Base-by-base conservation (phyloP, 2,329 filamentous ascomycete genomes). In the Aspergillus sp. region DNA sequence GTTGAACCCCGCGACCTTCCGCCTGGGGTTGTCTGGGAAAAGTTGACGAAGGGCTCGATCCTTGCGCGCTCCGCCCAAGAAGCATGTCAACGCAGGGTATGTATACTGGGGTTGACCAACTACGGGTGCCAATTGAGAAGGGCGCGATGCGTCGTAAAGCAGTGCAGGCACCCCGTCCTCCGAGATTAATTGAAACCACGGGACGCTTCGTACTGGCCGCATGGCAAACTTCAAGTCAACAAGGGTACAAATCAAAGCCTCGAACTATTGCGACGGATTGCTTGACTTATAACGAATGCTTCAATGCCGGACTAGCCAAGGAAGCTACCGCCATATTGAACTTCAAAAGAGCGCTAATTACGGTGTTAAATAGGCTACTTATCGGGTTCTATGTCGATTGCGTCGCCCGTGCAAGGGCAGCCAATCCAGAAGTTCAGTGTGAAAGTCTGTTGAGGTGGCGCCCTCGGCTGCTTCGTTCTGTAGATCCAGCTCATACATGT, bases 111-210 rank as follows among this genome's bases (percentile, higher is more conserved):
- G 19, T 22, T 19, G 19, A 17, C 33, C 45, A 11, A 19, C 33
- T 11, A 16, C 19, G 32, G 13, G 17, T 33, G 32, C 32, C 19
- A 47, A 47, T n/a, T 47, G 32, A 19, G 22, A 24, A n/a, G 33
- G 45, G 30, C 45, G 33, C 22, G 30, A 17, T 30, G 45, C n/a
- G 22, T 47, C 45, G 35, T 47, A 47, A 19, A 30, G 17, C 45
- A 47, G 32, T 9, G 32, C 20, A n/a, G 45, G 32, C 16, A 30
- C 45, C 11, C 17, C 45, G 17, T 47, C 45, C 11, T 47, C 45
- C 19, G 45, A 36, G n/a, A 38, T 24, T 9, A 36, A 38, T 47
- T 47, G n/a, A 24, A 47, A 47, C 45, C 45, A 47, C 19, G 45
- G n/a, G n/a, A 17, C 14, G 13, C 36, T 24, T 11, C 45, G 45